phyloP scores from a whole-genome alignment of 768 basidiomycete species.

The Lactarius hatsudake region DNA sequence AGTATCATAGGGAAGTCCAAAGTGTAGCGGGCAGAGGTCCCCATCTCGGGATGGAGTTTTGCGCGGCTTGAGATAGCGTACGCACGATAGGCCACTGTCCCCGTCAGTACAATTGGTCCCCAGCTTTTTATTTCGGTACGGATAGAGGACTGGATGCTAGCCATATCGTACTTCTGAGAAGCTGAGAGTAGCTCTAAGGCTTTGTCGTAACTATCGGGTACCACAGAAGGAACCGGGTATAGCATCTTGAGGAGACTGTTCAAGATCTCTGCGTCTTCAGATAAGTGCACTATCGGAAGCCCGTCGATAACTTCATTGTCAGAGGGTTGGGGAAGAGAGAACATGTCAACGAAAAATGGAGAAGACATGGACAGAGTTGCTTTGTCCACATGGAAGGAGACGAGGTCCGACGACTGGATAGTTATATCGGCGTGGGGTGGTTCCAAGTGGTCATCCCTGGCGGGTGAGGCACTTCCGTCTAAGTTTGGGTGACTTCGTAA shows the following conservation, averaged over 20 bases:
- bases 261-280: neutral
- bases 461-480: too few relatives aligned
- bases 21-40: too few relatives aligned
- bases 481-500: too few relatives aligned
- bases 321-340: neutral
- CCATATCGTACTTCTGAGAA: slow-evolving; percentile 26
- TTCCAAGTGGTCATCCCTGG: neutral
- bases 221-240: neutral
- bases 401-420: neutral
- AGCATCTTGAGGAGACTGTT: neutral
- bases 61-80: too few relatives aligned
- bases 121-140: too few relatives aligned
- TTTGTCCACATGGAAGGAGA: slow-evolving; percentile 1
- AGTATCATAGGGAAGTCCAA: too few relatives aligned
- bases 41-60: too few relatives aligned
- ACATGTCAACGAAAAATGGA: slow-evolving; percentile 3
- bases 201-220: neutral
- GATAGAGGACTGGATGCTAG: too few relatives aligned
- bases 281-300: neutral
- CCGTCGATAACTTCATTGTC: neutral
- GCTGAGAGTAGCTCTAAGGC: slow-evolving; percentile 19
- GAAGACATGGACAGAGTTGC: neutral
- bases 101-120: too few relatives aligned
- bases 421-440: neutral
- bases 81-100: too few relatives aligned